Conservation (phyloP, 108 stramenopile species). For the Nitzschia palea region DNA sequence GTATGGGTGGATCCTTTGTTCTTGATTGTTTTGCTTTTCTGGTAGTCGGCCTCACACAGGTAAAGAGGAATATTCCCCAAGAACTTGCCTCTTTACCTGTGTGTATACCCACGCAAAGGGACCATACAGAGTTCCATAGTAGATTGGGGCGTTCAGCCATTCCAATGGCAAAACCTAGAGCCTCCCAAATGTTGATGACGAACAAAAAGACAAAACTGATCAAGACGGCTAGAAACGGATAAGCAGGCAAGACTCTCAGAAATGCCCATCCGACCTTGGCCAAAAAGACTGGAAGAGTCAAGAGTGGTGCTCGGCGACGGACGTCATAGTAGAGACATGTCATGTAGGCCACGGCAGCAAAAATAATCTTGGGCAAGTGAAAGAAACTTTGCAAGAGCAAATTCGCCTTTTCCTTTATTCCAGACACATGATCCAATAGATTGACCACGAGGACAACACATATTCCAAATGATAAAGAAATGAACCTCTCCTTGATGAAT, state of each 20-base stretch:
- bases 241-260: conserved; percentile 57
- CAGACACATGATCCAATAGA: conserved; percentile 54
- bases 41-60: not conserved
- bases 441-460: conserved; percentile 45
- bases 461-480: not conserved
- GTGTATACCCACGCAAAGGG: conserved; percentile 72
- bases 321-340: conserved; percentile 64
- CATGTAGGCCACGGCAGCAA: conserved; percentile 65
- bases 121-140: conserved; percentile 81
- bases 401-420: conserved; percentile 25
- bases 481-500: not conserved
- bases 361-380: conserved; percentile 54
- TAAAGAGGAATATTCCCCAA: conserved; percentile 4
- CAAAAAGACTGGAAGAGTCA: conserved; percentile 31
- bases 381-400: conserved; percentile 31
- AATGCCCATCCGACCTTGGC: conserved; percentile 49
- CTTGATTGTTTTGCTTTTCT: not conserved
- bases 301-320: conserved; percentile 19
- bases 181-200: conserved; percentile 64
- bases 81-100: conserved; percentile 57
- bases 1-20: too few species aligned
- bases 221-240: conserved; percentile 78
- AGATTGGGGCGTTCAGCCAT: conserved; percentile 68
- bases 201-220: conserved; percentile 78
- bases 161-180: conserved; percentile 48